Evolutionary conservation across 257 asterid species (phyloP), one percentile per base, ranked within the genome.

Genomic region (Ballota nigra): DNA sequence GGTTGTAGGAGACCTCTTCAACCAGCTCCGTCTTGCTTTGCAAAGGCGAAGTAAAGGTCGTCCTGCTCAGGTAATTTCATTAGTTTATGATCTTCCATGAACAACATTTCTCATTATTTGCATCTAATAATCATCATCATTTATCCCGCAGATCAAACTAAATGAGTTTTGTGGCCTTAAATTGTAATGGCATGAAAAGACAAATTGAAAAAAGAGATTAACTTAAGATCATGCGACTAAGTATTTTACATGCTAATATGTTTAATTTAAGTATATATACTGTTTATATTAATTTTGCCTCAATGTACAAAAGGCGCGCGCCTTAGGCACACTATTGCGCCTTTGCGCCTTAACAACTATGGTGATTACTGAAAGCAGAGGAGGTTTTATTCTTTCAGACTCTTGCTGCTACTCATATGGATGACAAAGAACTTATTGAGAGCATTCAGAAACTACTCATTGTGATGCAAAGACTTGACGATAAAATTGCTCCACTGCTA

Each of bases 1-100:
- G 89, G 86, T 87, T 38, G 85, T 91, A 3, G 97, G 97, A 13
- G 97, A 87, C 84, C 95, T 91, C 81, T 91, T 91, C 75, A 91
- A 91, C 83, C 97, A 91, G 87, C 97, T 91, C 70, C 92, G 97
- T 28, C 92, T 91, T 65, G 90, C 97, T 77, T 76, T 91, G 73
- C 97, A 91, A 77, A 83, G 97, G 78, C 86, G 89, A 81, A 78
- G 76, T 36, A 77, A 70, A 72, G 97, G 84, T 56, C 96, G 97
- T 26, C 97, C 97, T 59, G 97, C 95, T 57, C 97, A 91, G 88
- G 97, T 85, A 86, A 77, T 72, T 71, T 6, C n/a, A 66, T 66
- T 18, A 66, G 36, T 66, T 45, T 41, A 23, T 64, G 23, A 59
- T 59, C 22, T 57, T 11, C 63, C 40, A 57, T 57, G 40, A 12